These are phyloP conservation scores for Iris pallida DNA, from an alignment of 116 monocot genomes.

Conservation along the genomic window DNA sequence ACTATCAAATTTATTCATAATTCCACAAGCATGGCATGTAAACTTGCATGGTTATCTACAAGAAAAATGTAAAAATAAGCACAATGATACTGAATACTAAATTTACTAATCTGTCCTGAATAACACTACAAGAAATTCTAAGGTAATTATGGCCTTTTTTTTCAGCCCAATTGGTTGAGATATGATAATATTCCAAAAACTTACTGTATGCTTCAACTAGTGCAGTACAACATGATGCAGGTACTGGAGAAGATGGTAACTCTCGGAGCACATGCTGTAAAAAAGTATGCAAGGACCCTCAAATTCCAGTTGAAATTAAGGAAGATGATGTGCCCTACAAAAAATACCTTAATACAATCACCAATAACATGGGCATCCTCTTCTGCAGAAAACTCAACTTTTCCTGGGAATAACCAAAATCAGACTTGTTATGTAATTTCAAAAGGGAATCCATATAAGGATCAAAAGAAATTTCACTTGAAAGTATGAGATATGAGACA, in stretches of 20 bases:
- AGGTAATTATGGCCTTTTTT: too few species aligned
- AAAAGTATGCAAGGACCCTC: background rate
- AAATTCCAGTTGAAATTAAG: conserved; percentile 3
- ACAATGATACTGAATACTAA: too few species aligned
- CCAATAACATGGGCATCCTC: conserved; percentile 99
- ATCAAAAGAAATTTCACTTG: background rate
- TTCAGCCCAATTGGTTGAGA: too few species aligned
- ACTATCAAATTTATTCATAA: too few species aligned
- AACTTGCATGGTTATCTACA: too few species aligned
- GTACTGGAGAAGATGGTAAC: conserved; percentile 86
- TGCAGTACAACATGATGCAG: conserved; percentile 82
- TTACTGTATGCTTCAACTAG: conserved; percentile 84
- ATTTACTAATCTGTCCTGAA: too few species aligned
- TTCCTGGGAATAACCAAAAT: conserved; percentile 48
- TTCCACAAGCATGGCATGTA: too few species aligned
- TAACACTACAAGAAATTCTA: too few species aligned
- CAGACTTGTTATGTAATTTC: background rate
- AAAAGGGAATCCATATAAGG: background rate
- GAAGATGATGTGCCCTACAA: background rate
- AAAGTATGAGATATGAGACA: background rate
- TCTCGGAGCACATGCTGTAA: conserved; percentile 86
- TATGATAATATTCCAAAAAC: conserved; percentile 13
- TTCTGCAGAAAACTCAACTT: conserved; percentile 64
- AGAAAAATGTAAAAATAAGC: too few species aligned
- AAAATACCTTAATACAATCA: conserved; percentile 89